Conservation (phyloP, 129 eudicot genomes). For the sunflower (Helianthus annuus) region HanXRQr2.0-SUNRISE NC_035436.2:72365775-72366274, state of each 20-base stretch:
- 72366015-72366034: constrained; percentile 9
- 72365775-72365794: constrained; percentile 9
- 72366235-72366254: constrained; percentile 70
- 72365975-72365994: not conserved
- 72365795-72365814: not conserved
- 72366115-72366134: not conserved
- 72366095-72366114: constrained; percentile 73
- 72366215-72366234: constrained; percentile 73
- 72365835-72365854: not conserved
- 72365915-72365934: not conserved
- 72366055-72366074: constrained; percentile 99
- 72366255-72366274: constrained; percentile 74
- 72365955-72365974: not conserved
- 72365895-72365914: not conserved
- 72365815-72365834: not conserved
- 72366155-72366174: constrained; percentile 1
- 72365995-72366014: not conserved
- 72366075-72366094: constrained; percentile 88
- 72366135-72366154: not conserved
- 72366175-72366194: constrained; percentile 94
- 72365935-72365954: not conserved
- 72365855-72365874: not conserved
- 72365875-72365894: not conserved
- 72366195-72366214: constrained; percentile 96
- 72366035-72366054: constrained; percentile 93